Evolutionary conservation across 1,284 basidiomycete genomes (phyloP), one percentile per base, ranked within the genome.

Genomic region (Ustilago hordei): DNA sequence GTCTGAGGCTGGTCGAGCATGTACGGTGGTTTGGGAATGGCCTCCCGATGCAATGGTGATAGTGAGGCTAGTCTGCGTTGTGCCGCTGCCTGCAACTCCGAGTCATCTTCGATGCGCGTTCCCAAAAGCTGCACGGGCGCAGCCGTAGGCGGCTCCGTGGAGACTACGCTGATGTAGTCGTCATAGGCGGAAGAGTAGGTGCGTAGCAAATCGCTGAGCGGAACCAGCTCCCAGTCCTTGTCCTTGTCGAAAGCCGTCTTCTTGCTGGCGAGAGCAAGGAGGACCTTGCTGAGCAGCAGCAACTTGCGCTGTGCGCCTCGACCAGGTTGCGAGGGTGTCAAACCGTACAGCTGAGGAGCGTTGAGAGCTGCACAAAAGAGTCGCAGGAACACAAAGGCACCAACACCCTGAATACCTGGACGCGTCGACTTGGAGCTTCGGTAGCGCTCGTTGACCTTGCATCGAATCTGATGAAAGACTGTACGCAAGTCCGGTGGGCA

Each of bases 361-460:
- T 79, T 79, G 60, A 83, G 81, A 0, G 82, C 79, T 12, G 82
- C 81, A 55, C 81, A 83, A 43, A 83, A 80, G 19, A 83, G 70
- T 6, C 82, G 74, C 38, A 83, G 60, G 55, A 83, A 83, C 32
- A 81, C 80, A 38, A 83, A 82, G 4, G 82, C 78, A 34, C 82
- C 81, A 1, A 83, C 79, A 41, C 74, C 79, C 53, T 83, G 82
- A 28, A 79, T 79, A 23, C 82, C 82, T 5, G 82, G 75, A n/a
- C 75, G 58, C 12, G 69, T 64, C 17, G 68, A 69, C 47, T 73
- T 71, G 43, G 60, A 52, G 8, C 56, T 53, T 11, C 57, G 55
- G 52, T 78, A 81, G n/a, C 69, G 64, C 50, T 69, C 72, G 57
- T 82, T 75, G 60, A 83, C 82, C 60, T 66, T 78, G 55, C 60